Evolutionary conservation across 345 rosid genomes (phyloP), one percentile per base, ranked within the genome.

Genomic region (Arabis alpina): DNA sequence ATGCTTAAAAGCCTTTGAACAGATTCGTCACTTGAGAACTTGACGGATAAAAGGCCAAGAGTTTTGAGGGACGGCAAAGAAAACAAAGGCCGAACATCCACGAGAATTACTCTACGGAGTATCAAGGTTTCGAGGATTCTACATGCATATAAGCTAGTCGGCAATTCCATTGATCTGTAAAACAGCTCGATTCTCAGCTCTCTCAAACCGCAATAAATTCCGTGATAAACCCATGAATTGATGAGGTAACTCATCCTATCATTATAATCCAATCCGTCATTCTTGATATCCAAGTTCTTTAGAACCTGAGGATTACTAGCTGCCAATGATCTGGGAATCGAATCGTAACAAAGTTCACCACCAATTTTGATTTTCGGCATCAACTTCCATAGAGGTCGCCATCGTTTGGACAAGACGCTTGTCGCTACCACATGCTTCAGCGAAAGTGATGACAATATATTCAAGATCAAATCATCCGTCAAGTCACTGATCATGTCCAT

Each of bases 1-100:
- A 6, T 55, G 54, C 54, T 16, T 55, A 67, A 23, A 44, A 67
- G 45, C 45, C 4, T 55, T 9, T 44, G 11, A 14, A 55, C 72
- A 55, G 71, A 66, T 28, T 66, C 19, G n/a, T 66, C 62, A 0
- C 71, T 0, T 30, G 62, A 66, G 71, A 53, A 66, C 52, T 11
- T 54, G 44, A 64, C 68, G 2, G 30, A 32, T 47, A 58, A 40
- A 60, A 63, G 68, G 55, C 24, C 16, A 34, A 63, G 68, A 32
- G 32, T 16, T 47, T 63, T 63, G 11, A 63, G 44, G 42, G 44
- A 61, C 8, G 36, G 2, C 19, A 32, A 6, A 27, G 10, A 14
- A 28, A 32, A 40, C 1, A 6, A 6, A 54, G 10, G 5, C 36
- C 32, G 44, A 48, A 63, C 55, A 48, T 63, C 68, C 44, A 11